Base-by-base conservation (phyloP, 768 basidiomycete genomes). In the Leccinum uliginosum region DNA sequence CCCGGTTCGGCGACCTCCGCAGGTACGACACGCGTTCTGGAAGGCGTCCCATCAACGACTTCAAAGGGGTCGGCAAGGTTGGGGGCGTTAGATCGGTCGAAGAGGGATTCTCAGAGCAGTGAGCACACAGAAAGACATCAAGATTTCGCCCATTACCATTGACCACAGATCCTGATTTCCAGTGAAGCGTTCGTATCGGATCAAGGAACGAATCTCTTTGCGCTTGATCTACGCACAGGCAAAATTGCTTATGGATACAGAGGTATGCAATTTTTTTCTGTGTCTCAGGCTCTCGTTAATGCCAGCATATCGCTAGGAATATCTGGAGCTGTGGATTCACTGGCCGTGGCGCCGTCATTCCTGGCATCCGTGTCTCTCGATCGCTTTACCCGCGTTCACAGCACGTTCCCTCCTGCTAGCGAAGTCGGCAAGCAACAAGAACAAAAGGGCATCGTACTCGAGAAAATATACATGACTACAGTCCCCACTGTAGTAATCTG, bases 111-210 rank as follows among this genome's bases (percentile, higher is more conserved):
- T 72, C 74, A 44, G 87, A 88, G 35, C 76, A 92, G 91, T 91
- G 63, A 49, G 87, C 72, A 3, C 24, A 19, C 17, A 62, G 45
- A 43, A 44, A 55, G 17, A 27, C 40, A 29, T 4, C 17, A 29
- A n/a, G 12, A 15, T 8, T 26, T 40, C 40, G 12, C 6, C 15
- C 23, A 43, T 49, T 9, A 27, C 19, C 35, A n/a, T 21, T 50
- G 15, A 51, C 34, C 46, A 15, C 35, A 24, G 17, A 21, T 54
- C 26, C 6, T 30, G 8, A 38, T 40, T 53, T 55, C 21, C 32
- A 92, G 90, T 62, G 84, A 93, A 67, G 69, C 80, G 2, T 91
- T 91, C 59, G 73, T 87, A 35, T 77, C 84, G 11, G 91, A 93
- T 66, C 75, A 78, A 49, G 84, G 83, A 14, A 81, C 78, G 34